Base-by-base conservation (phyloP, 176 grass and related monocot species). In the Pharus latifolius region DNA sequence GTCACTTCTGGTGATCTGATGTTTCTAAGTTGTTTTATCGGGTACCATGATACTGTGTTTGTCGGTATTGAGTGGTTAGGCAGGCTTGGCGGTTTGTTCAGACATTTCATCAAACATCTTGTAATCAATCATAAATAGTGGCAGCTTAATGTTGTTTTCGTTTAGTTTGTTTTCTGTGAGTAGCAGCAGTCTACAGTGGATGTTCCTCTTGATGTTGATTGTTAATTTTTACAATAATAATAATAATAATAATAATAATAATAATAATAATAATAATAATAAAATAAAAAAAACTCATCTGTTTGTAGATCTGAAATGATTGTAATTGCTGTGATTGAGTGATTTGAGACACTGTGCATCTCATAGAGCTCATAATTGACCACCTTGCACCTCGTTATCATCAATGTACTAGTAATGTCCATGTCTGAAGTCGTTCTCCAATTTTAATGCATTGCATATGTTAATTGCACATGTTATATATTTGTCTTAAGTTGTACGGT, bases 71-170 rank as follows among this genome's bases (percentile, higher is more conserved):
- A 1, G 22, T 27, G 42, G 38, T 38, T 43, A 20, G 42, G 2
- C 2, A 6, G 64, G 28, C 5, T 49, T 10, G 17, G 48, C 24
- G 9, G 17, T 28, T 14, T 10, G 71, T 66, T 53, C 22, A 76
- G 64, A 1, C 29, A 83, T 76, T 70, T 62, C 47, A 7, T 45
- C n/a, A 11, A 69, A 45, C 56, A 63, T 11, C 48, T 64, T 63
- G 45, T 26, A 48, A 50, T 34, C 75, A 56, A 26, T 4, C 10
- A 48, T 30, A 17, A 19, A 40, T 12, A 51, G 47, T 22, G 9
- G 65, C 10, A 22, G 29, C 17, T 5, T 69, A 35, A 12, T 30
- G 46, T 51, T 19, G 33, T 9, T 3, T 15, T 38, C 9, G 35
- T 38, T 38, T 38, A 38, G n/a, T n/a, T n/a, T n/a, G n/a, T 9